Conservation (phyloP, 2,329 filamentous ascomycete species). For the Cordyceps sp. region DNA sequence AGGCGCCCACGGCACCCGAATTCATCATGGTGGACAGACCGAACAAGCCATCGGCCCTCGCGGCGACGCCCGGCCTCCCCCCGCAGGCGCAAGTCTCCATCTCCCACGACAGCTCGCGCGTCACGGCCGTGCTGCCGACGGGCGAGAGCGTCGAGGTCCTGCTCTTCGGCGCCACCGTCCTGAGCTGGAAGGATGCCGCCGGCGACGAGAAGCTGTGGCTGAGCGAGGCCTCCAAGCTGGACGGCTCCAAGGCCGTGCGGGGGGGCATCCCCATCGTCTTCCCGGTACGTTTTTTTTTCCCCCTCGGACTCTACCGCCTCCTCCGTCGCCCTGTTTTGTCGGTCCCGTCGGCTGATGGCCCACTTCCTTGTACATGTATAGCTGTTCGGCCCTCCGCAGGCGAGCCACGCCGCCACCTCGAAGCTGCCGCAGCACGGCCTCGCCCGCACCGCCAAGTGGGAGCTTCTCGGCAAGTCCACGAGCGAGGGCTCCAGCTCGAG, state of each 20-base stretch:
- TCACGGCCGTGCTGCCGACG: constrained; percentile 67
- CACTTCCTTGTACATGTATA: too few species aligned
- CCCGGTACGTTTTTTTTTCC: constrained; percentile 46
- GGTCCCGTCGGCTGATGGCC: not conserved
- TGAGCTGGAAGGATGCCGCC: constrained; percentile 75
- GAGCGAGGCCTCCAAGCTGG: constrained; percentile 62
- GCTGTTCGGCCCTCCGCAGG: constrained; percentile 75
- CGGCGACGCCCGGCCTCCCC: constrained; percentile 55
- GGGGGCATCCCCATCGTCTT: constrained; percentile 90
- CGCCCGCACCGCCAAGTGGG: constrained; percentile 78
- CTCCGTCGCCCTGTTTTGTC: not conserved
- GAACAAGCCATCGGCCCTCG: constrained; percentile 66
- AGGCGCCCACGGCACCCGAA: not conserved
- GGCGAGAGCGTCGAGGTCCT: constrained; percentile 77
- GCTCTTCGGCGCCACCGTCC: constrained; percentile 82
- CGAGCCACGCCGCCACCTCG: constrained; percentile 59
- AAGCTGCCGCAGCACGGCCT: constrained; percentile 87
- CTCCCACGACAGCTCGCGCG: constrained; percentile 50
- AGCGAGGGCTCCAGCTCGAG: constrained; percentile 39
- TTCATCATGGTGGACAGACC: constrained; percentile 58
- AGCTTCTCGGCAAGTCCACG: constrained; percentile 74
- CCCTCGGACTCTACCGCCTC: not conserved
- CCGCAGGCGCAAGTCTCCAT: constrained; percentile 64
- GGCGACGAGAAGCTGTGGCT: constrained; percentile 76
- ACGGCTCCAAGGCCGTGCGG: constrained; percentile 77